Evolutionary conservation across 1,284 basidiomycete species (phyloP).

Genomic region (Rhodotorula mucilaginosa): DNA sequence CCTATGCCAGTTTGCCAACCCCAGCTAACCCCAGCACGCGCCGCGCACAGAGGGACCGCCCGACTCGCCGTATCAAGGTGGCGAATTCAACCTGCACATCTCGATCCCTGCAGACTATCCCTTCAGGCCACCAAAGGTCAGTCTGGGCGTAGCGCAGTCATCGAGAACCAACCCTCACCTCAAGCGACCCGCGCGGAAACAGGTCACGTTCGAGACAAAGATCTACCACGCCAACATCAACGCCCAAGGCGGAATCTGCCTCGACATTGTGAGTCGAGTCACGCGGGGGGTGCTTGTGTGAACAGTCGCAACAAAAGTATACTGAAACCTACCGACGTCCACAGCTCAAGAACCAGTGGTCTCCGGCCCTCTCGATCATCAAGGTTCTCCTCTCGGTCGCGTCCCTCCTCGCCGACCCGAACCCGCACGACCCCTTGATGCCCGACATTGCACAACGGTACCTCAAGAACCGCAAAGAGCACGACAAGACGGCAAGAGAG

Average conservation of each 20-base stretch:
- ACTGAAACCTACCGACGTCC: neutral
- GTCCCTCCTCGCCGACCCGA: constrained; percentile 95
- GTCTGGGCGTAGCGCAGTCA: neutral
- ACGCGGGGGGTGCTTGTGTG: no score
- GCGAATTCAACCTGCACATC: constrained; percentile 73
- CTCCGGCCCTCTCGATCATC: constrained; percentile 67
- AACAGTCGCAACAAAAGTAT: neutral
- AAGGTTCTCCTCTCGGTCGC: constrained; percentile 76
- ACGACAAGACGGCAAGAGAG: constrained; percentile 37
- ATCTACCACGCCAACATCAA: constrained; percentile 89
- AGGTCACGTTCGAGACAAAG: constrained; percentile 90
- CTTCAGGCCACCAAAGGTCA: constrained; percentile 55
- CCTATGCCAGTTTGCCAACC: no score
- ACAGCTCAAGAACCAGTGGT: constrained; percentile 63
- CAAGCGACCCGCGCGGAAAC: no score
- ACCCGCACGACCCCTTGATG: constrained; percentile 79
- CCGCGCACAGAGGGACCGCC: constrained; percentile 44
- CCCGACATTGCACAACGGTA: constrained; percentile 74
- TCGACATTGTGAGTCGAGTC: neutral
- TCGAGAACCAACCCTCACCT: no score
- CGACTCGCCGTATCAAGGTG: constrained; percentile 84
- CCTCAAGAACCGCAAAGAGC: constrained; percentile 45
- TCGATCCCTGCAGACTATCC: constrained; percentile 78
- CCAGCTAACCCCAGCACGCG: neutral
- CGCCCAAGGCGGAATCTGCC: constrained; percentile 91